A percentile compares a stretch with the other conserved stretches of the same genome.
phyloP scores from a whole-genome alignment of 768 basidiomycete species.

The Lentinula raphanica region DNA sequence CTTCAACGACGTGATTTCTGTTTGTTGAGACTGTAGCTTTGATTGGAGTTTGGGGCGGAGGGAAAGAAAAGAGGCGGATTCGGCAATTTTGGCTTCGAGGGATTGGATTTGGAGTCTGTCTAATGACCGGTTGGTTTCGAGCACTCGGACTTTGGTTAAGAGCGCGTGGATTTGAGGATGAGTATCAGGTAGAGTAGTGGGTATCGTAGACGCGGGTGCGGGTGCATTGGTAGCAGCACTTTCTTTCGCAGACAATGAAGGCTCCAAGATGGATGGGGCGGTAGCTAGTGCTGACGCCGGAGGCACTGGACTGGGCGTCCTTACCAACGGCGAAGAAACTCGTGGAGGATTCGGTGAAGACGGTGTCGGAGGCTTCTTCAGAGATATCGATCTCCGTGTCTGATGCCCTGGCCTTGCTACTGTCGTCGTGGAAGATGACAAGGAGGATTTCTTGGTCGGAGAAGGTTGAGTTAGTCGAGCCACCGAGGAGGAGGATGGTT shows the following conservation, averaged over 20 bases:
- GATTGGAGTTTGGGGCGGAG: slow-evolving; percentile 88
- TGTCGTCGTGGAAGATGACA: slow-evolving; percentile 12
- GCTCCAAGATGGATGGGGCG: slow-evolving; percentile 9
- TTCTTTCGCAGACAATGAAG: neutral
- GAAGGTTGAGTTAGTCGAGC: slow-evolving; percentile 32
- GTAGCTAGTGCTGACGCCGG: slow-evolving; percentile 13
- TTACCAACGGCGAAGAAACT: slow-evolving; percentile 33
- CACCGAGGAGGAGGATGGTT: slow-evolving; percentile 33
- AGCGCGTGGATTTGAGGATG: slow-evolving; percentile 67
- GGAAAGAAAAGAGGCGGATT: slow-evolving; percentile 79
- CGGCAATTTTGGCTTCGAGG: slow-evolving; percentile 77
- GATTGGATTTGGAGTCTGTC: slow-evolving; percentile 81
- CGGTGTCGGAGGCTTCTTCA: slow-evolving; percentile 37
- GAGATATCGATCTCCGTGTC: slow-evolving; percentile 42
- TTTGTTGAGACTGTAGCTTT: slow-evolving; percentile 76
- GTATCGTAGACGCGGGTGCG: slow-evolving; percentile 9
- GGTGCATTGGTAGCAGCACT: neutral
- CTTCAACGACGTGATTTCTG: slow-evolving; percentile 71
- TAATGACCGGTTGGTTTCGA: slow-evolving; percentile 84
- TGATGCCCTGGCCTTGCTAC: slow-evolving; percentile 19
- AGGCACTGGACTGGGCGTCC: neutral
- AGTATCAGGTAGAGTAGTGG: slow-evolving; percentile 33
- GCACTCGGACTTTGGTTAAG: slow-evolving; percentile 73
- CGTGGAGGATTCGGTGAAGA: slow-evolving; percentile 27
- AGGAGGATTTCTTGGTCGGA: slow-evolving; percentile 51